phyloP scores from a whole-genome alignment of 2,329 filamentous ascomycete species.

The Pseudogymnoascus sp. region DNA sequence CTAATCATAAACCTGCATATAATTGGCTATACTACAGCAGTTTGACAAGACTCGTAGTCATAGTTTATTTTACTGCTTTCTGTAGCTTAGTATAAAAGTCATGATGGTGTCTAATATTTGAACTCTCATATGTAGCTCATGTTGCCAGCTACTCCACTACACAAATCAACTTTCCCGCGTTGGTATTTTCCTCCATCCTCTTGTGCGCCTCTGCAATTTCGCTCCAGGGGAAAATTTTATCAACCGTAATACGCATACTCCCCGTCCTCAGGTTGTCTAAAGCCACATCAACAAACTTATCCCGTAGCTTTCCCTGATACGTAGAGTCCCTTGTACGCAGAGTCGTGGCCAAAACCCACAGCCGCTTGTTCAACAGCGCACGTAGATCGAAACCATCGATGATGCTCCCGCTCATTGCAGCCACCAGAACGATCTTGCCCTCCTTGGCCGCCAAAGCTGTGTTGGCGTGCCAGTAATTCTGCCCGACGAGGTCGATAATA shows the following conservation, averaged over 20 bases:
- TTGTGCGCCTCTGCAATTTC: slow-evolving; percentile 64
- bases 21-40: neutral
- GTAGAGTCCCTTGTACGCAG: slow-evolving; percentile 69
- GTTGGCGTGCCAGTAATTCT: slow-evolving; percentile 71
- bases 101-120: too few species aligned
- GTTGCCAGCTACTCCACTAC: slow-evolving; percentile 33
- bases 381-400: slow-evolving; percentile 63
- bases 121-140: slow-evolving; percentile 15
- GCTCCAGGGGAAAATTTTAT: slow-evolving; percentile 76
- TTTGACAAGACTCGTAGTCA: neutral
- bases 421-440: slow-evolving; percentile 67
- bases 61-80: neutral
- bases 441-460: slow-evolving; percentile 68
- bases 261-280: slow-evolving; percentile 67
- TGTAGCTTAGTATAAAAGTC: neutral
- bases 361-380: slow-evolving; percentile 65
- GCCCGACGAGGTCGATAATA: slow-evolving; percentile 80
- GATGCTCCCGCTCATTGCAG: slow-evolving; percentile 61
- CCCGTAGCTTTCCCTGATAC: slow-evolving; percentile 72
- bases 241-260: slow-evolving; percentile 67
- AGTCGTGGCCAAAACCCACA: slow-evolving; percentile 74
- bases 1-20: neutral
- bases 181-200: slow-evolving; percentile 63
- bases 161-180: slow-evolving; percentile 64
- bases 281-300: slow-evolving; percentile 62